Evolutionary conservation across 2,329 filamentous ascomycete species (phyloP).

Genomic region (Aspergillus nomiae): DNA sequence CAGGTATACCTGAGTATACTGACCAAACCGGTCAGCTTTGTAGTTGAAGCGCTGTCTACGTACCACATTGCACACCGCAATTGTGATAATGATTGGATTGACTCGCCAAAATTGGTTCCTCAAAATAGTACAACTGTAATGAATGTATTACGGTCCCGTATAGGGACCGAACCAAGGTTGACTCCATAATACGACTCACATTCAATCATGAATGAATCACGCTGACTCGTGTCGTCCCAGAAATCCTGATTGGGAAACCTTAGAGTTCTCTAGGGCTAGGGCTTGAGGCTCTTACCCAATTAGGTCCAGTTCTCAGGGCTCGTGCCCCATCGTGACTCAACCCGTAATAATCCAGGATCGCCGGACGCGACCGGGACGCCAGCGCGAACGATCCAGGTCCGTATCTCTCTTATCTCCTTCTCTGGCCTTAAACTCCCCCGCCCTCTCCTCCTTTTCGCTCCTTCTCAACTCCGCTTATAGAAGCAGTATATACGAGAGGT

Average conservation of each 20-base stretch:
- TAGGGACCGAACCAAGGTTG: too few relatives aligned
- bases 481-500: neutral
- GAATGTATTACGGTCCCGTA: too few relatives aligned
- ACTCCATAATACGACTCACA: neutral
- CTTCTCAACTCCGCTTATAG: neutral
- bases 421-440: neutral
- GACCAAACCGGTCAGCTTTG: neutral
- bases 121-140: neutral
- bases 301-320: slow-evolving; percentile 17
- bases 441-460: neutral
- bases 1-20: neutral
- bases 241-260: slow-evolving; percentile 1
- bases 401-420: neutral
- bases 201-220: slow-evolving; percentile 1
- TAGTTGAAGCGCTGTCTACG: neutral
- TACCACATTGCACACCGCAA: neutral
- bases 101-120: neutral
- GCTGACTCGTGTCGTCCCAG: neutral
- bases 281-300: slow-evolving; percentile 20
- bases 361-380: neutral
- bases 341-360: slow-evolving; percentile 1
- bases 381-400: neutral
- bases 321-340: slow-evolving; percentile 22
- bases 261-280: slow-evolving; percentile 23
- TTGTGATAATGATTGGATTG: neutral